These are phyloP conservation scores for Fagopyrum homotropicum DNA, from an alignment of 148 eudicot species.

Conservation along the genomic window DNA sequence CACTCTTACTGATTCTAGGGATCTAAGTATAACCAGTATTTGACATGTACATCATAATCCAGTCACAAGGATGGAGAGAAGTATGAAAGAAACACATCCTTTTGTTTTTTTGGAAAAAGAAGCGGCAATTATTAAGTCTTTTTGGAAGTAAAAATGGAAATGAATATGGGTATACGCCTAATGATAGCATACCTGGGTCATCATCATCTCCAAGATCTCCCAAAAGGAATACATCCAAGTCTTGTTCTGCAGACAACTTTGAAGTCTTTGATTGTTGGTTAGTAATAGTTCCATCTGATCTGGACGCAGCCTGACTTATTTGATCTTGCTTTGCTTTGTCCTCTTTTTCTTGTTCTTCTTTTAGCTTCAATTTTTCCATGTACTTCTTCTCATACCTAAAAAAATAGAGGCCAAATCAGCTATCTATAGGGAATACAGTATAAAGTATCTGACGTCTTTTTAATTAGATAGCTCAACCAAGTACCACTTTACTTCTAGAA, in stretches of 20 bases:
- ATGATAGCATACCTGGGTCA: slow-evolving; percentile 44
- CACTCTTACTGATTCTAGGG: not conserved
- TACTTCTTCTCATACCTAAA: slow-evolving; percentile 68
- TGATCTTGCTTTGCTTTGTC: slow-evolving; percentile 42
- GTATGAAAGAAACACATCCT: not conserved
- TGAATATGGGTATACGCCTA: not conserved
- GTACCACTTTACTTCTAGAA: not conserved
- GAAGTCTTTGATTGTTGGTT: slow-evolving; percentile 39
- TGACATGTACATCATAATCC: not conserved
- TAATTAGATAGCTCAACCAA: not conserved
- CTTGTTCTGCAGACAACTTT: slow-evolving; percentile 70
- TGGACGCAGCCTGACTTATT: slow-evolving; percentile 29
- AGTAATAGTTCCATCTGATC: slow-evolving; percentile 34
- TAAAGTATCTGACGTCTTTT: not conserved
- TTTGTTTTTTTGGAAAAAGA: not conserved
- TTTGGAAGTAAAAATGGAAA: not conserved
- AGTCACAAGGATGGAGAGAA: not conserved
- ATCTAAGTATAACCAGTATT: not conserved
- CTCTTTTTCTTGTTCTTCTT: slow-evolving; percentile 50
- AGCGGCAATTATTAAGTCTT: not conserved
- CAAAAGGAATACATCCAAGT: slow-evolving; percentile 92
- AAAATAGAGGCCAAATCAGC: not conserved
- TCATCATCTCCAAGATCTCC: slow-evolving; percentile 87
- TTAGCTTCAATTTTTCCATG: slow-evolving; percentile 52
- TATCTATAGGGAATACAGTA: not conserved